phyloP scores from a whole-genome alignment of 192 early-diverging fungal species.

The Dissophora globulifera region DNA sequence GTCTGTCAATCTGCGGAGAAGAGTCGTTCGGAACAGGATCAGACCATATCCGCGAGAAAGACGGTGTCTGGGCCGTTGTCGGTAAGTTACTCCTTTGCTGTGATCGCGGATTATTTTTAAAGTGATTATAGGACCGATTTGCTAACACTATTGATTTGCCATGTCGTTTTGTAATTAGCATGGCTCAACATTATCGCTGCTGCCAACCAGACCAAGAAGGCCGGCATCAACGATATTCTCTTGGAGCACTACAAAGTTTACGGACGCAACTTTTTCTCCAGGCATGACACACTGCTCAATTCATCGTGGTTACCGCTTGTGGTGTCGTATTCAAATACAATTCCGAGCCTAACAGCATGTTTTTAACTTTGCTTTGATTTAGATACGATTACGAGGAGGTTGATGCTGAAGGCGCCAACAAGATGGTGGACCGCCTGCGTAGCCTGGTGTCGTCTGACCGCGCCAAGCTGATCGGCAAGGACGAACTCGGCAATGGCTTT shows the following conservation, averaged over 20 bases:
- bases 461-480: constrained; percentile 68
- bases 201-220: constrained; percentile 67
- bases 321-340: too few relatives aligned
- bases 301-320: too few relatives aligned
- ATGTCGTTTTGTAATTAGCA: constrained; percentile 56
- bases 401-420: constrained; percentile 75
- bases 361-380: background rate
- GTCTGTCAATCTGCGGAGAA: constrained; percentile 96
- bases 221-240: constrained; percentile 83
- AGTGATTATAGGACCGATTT: too few relatives aligned
- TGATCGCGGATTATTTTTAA: too few relatives aligned
- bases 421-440: constrained; percentile 83
- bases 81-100: too few relatives aligned
- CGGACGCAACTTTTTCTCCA: constrained; percentile 96
- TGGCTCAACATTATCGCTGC: constrained; percentile 96
- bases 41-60: constrained; percentile 99
- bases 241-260: constrained; percentile 82
- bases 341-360: background rate
- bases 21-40: constrained; percentile 99
- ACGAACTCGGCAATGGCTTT: constrained; percentile 70
- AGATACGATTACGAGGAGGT: constrained; percentile 99
- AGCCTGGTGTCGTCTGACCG: constrained; percentile 56
- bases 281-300: constrained; percentile 50
- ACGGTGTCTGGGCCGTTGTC: constrained; percentile 97
- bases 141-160: background rate